Percentiles rank a stretch among this genome's conserved stretches.
phyloP scores from a whole-genome alignment of 805 yeast genomes.

The Candida jianshihensis region DNA sequence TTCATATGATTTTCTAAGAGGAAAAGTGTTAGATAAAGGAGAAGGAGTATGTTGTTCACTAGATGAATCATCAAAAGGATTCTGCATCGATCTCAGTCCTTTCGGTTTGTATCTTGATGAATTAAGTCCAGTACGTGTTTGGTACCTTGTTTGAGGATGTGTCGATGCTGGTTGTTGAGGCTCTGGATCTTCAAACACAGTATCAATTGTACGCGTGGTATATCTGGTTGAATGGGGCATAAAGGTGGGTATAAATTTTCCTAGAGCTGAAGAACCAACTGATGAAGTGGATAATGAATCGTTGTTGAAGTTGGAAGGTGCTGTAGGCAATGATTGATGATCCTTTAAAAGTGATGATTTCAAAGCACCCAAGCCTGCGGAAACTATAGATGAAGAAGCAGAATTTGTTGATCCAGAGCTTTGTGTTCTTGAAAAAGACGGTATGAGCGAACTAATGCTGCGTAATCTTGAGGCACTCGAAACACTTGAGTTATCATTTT shows the following conservation, averaged over 20 bases:
- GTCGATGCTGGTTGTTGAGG: constrained; percentile 3
- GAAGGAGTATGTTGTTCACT: not conserved
- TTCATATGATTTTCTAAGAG: no score
- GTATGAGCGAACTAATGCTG: not conserved
- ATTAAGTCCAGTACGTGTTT: constrained; percentile 5
- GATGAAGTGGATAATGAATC: not conserved
- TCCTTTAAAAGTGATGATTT: constrained; percentile 12
- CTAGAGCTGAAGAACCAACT: not conserved
- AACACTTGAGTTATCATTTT: not conserved
- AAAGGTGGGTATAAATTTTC: not conserved
- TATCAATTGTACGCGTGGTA: constrained; percentile 15
- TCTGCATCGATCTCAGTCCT: no score
- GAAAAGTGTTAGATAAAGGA: not conserved
- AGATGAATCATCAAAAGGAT: constrained; percentile 15
- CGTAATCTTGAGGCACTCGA: not conserved
- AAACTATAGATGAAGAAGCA: not conserved
- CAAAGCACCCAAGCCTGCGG: constrained; percentile 5
- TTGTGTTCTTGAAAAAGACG: constrained; percentile 3
- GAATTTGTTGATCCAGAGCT: not conserved
- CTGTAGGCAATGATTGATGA: constrained; percentile 7
- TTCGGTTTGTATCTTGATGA: constrained; percentile 13
- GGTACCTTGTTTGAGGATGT: constrained; percentile 1
- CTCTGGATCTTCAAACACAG: constrained; percentile 22
- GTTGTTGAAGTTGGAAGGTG: constrained; percentile 5
- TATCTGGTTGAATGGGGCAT: not conserved